phyloP scores from a whole-genome alignment of 208 protist species.

The Leishmania major region DNA sequence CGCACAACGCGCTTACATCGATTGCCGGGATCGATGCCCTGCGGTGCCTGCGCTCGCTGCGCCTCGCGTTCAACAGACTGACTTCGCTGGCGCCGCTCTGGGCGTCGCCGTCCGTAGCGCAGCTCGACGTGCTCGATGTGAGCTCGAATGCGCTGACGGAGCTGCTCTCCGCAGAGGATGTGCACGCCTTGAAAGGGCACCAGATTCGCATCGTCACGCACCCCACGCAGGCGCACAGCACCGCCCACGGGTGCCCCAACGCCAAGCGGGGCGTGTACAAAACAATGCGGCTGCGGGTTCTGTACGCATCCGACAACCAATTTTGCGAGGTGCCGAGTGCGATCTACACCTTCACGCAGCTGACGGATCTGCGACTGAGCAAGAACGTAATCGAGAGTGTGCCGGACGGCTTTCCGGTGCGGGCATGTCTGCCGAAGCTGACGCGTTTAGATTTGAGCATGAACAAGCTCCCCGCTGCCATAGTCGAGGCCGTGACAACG shows the following conservation, averaged over 20 bases:
- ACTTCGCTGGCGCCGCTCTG: constrained; percentile 57
- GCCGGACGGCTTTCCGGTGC: constrained; percentile 28
- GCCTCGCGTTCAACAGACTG: constrained; percentile 59
- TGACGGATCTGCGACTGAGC: constrained; percentile 46
- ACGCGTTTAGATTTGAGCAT: constrained; percentile 31
- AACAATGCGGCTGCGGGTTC: constrained; percentile 39
- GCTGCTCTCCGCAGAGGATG: constrained; percentile 34
- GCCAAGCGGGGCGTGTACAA: constrained; percentile 10
- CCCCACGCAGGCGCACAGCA: constrained; percentile 14
- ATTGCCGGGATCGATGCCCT: constrained; percentile 58
- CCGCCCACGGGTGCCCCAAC: constrained; percentile 6
- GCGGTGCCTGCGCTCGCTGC: constrained; percentile 47
- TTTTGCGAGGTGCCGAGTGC: constrained; percentile 30
- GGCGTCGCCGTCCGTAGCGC: constrained; percentile 28
- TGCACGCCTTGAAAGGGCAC: constrained; percentile 19
- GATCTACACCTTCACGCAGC: constrained; percentile 33
- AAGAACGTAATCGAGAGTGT: constrained; percentile 22
- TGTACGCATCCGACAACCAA: constrained; percentile 54
- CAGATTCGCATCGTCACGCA: constrained; percentile 16
- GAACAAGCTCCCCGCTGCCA: constrained; percentile 18
- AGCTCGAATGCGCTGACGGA: constrained; percentile 50
- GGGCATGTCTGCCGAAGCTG: constrained; percentile 14
- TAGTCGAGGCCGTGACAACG: constrained; percentile 8
- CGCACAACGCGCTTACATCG: constrained; percentile 50
- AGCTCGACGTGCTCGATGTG: constrained; percentile 70